phyloP scores from a whole-genome alignment of 1,139 yeast genomes.

The Yamadazyma songkhlaensis region DNA sequence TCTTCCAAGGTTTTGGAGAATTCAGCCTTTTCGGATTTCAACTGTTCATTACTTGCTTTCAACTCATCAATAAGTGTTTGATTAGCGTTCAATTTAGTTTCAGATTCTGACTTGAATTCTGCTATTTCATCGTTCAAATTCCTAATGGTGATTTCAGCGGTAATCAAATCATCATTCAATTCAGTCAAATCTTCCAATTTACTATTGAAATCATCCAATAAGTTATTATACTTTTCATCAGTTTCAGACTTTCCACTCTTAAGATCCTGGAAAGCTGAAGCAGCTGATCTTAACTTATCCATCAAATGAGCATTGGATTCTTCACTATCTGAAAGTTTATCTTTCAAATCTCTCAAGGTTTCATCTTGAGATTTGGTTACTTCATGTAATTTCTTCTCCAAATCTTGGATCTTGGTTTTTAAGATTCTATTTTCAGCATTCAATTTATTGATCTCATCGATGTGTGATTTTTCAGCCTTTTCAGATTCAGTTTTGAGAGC shows the following conservation, averaged over 20 bases:
- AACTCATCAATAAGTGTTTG: conserved; percentile 5
- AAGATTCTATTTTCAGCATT: conserved; percentile 21
- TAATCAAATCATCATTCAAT: conserved; percentile 2
- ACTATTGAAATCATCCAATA: conserved; percentile 4
- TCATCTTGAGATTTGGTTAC: conserved; percentile 13
- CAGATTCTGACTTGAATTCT: neutral
- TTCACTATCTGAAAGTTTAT: conserved; percentile 27
- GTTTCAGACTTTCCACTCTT: conserved; percentile 22
- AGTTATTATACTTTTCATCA: conserved; percentile 13
- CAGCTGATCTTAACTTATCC: conserved; percentile 48
- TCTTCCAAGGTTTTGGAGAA: conserved; percentile 2
- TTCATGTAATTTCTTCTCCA: conserved; percentile 16
- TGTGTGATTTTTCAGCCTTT: conserved; percentile 20
- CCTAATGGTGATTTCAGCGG: conserved; percentile 1
- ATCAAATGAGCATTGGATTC: conserved; percentile 36
- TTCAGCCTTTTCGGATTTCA: conserved; percentile 4
- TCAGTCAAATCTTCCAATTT: conserved; percentile 2
- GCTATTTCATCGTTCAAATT: conserved; percentile 6
- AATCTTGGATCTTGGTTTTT: conserved; percentile 21
- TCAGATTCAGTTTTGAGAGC: conserved; percentile 19
- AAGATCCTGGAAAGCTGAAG: conserved; percentile 40
- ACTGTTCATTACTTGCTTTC: conserved; percentile 1
- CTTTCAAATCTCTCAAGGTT: conserved; percentile 20
- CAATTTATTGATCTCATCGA: conserved; percentile 21
- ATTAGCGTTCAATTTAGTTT: conserved; percentile 1